Base-by-base conservation (phyloP, 2,329 filamentous ascomycete genomes). In the Coniochaeta hoffmannii region DNA sequence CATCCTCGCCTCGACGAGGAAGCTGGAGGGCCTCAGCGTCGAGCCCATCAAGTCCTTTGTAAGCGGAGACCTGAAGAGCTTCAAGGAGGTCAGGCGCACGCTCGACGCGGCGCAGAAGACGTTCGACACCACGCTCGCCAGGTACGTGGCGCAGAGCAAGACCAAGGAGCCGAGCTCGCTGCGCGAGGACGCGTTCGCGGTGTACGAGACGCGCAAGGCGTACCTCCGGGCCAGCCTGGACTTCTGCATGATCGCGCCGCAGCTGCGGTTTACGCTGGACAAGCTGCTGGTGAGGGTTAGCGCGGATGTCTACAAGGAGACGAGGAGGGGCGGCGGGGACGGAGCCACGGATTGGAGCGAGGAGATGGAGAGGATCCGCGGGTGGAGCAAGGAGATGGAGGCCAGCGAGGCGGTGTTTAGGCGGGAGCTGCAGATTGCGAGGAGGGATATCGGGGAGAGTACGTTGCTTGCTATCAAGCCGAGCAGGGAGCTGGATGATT, bases 311-410 rank as follows among this genome's bases (percentile, higher is more conserved):
- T 97, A 90, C 88, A 85, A 86, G 58, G 91, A 97, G 66, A 86
- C 96, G 79, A 88, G 85, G 64, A 51, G 49, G 75, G 79, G 3
- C 81, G 87, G 1, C 78, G 88, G n/a, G 53, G 89, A 93, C 54
- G 77, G 81, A 2, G 81, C 84, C 17, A 77, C 79, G 3, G 84
- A 84, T 61, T 90, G 84, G 78, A 82, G 79, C 14, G 74, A 79
- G 28, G 94, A 97, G 69, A 91, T 99, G 80, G 92, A 97, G 61
- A 85, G 94, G 19, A 86, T 99, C 55, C 85, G 88, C 58, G 91
- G 92, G 31, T 99, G 94, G 94, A 87, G 89, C 56, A 89, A 87
- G 65, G 91, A 97, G 69, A 93, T 99, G 89, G 93, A 97, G 71
- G 80, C 85, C 52, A 87, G 88, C n/a, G 94, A 97, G 70, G 80